Evolutionary conservation across 2,329 filamentous ascomycete species (phyloP).

Genomic region (Calonectria pauciramosa): DNA sequence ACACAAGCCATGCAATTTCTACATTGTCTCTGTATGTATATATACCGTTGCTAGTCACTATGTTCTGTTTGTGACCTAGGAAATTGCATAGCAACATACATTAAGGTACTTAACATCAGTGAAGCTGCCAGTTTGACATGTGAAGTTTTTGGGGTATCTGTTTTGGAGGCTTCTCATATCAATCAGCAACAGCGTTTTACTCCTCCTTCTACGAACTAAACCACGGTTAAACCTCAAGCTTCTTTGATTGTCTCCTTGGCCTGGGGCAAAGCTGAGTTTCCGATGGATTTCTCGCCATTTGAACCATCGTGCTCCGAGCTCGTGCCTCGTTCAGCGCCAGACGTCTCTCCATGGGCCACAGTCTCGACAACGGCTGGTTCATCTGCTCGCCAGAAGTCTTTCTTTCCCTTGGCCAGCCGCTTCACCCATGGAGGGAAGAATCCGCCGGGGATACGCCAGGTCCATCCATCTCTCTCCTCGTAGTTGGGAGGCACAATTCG

Average conservation of each 20-base stretch:
- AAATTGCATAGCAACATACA: background rate
- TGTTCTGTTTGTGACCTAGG: background rate
- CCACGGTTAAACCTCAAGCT: background rate
- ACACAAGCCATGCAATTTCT: background rate
- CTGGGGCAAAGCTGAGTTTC: conserved; percentile 31
- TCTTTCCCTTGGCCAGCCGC: conserved; percentile 75
- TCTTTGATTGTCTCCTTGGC: conserved; percentile 36
- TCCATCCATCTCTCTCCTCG: conserved; percentile 84
- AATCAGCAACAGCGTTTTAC: background rate
- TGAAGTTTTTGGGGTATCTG: background rate
- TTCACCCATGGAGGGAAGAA: conserved; percentile 81
- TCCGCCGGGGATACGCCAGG: conserved; percentile 81
- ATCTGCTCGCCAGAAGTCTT: conserved; percentile 76
- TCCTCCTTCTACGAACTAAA: background rate
- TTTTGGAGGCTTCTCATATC: background rate
- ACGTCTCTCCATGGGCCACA: conserved; percentile 26
- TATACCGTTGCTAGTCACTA: background rate
- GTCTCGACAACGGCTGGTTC: conserved; percentile 38
- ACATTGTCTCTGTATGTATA: background rate
- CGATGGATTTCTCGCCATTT: conserved; percentile 38
- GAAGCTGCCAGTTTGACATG: background rate
- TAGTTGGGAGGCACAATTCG: conserved; percentile 82
- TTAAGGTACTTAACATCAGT: background rate
- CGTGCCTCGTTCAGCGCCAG: conserved; percentile 33
- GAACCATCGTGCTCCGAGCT: conserved; percentile 44